Evolutionary conservation across 768 basidiomycete genomes (phyloP).

Genomic region (Leccinum subtestaceum): DNA sequence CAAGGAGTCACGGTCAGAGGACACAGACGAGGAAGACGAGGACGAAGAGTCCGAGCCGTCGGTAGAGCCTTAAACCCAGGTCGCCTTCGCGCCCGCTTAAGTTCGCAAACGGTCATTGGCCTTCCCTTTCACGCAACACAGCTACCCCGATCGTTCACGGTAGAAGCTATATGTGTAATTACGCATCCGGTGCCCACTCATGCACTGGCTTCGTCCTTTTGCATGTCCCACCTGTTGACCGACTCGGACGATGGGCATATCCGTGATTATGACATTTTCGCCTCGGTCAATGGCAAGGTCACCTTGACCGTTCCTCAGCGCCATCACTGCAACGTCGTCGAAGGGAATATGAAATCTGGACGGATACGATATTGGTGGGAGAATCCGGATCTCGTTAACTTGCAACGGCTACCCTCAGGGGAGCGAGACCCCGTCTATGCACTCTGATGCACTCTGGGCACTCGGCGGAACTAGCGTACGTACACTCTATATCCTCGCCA

Average conservation of each 20-base stretch:
- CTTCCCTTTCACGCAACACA: constrained; percentile 30
- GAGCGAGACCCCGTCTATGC: constrained; percentile 64
- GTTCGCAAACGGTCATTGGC: constrained; percentile 47
- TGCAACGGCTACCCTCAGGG: constrained; percentile 34
- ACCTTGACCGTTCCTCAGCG: constrained; percentile 87
- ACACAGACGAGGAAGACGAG: constrained; percentile 57
- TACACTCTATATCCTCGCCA: constrained; percentile 16
- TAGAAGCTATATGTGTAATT: constrained; percentile 90
- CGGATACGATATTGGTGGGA: constrained; percentile 92
- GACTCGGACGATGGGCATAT: constrained; percentile 94
- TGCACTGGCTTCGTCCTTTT: constrained; percentile 79
- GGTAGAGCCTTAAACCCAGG: constrained; percentile 33
- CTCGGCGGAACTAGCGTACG: constrained; percentile 84
- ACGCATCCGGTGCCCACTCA: constrained; percentile 88
- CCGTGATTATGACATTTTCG: constrained; percentile 87
- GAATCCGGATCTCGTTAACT: constrained; percentile 42
- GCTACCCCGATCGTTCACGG: constrained; percentile 65
- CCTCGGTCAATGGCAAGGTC: constrained; percentile 82
- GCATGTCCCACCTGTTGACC: constrained; percentile 88
- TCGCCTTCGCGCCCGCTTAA: constrained; percentile 53
- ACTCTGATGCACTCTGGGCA: constrained; percentile 91
- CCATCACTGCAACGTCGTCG: constrained; percentile 86
- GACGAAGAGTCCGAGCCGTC: constrained; percentile 46
- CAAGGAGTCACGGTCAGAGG: constrained; percentile 57
- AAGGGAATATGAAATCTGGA: constrained; percentile 87